Conservation (phyloP, 2,329 filamentous ascomycete genomes). For the Incumbomyces delicatus region DNA sequence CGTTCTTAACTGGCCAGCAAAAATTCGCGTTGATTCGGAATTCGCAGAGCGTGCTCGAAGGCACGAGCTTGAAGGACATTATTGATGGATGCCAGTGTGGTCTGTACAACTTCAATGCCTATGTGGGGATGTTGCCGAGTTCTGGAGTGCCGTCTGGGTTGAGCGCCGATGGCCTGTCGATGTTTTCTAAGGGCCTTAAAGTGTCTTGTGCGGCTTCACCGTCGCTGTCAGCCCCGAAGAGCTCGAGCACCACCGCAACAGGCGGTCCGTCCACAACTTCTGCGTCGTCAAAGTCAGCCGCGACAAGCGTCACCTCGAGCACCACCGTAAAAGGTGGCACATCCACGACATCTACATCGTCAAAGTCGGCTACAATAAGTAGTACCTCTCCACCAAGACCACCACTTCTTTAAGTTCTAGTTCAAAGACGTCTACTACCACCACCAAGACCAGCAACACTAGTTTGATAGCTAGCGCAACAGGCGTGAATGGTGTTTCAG, state of each 20-base stretch:
- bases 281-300: neutral
- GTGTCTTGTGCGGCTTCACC: neutral
- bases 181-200: neutral
- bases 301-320: neutral
- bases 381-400: neutral
- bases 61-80: slow-evolving; percentile 43
- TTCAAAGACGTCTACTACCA: neutral
- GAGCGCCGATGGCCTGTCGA: neutral
- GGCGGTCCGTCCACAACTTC: neutral
- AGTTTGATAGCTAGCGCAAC: neutral
- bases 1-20: slow-evolving; percentile 41
- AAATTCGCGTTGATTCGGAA: slow-evolving; percentile 38
- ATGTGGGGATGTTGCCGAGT: slow-evolving; percentile 41
- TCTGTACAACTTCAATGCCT: slow-evolving; percentile 50
- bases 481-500: neutral
- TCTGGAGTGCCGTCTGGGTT: neutral
- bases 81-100: slow-evolving; percentile 41
- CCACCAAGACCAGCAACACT: neutral
- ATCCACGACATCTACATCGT: neutral
- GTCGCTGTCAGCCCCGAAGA: neutral
- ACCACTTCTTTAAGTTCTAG: neutral
- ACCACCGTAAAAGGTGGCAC: neutral
- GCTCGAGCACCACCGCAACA: neutral
- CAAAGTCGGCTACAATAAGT: neutral
- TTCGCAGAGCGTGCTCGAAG: slow-evolving; percentile 34